Evolutionary conservation across 2,329 filamentous ascomycete genomes (phyloP).

Genomic region (Balansia obtecta): DNA sequence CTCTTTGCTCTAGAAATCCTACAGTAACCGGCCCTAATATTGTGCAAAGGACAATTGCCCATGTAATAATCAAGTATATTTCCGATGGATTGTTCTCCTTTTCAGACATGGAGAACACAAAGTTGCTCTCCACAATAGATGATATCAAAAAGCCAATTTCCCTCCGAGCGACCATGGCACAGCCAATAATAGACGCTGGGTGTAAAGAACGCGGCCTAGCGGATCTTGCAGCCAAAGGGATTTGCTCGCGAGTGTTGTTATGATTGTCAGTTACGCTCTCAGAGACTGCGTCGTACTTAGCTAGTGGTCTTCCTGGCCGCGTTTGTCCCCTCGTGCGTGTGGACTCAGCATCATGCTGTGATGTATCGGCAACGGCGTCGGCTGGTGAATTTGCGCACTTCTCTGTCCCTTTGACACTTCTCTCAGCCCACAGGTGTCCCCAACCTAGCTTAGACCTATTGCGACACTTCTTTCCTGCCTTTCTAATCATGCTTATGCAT

Average conservation of each 20-base stretch:
- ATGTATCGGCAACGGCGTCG: background rate
- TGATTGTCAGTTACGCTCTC: background rate
- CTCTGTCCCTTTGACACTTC: background rate
- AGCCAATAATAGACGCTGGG: conserved; percentile 52
- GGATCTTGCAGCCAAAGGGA: conserved; percentile 9
- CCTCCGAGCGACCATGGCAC: conserved; percentile 62
- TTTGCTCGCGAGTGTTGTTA: background rate
- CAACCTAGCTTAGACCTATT: background rate
- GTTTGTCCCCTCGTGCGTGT: background rate
- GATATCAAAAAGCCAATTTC: conserved; percentile 72
- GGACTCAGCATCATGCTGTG: background rate
- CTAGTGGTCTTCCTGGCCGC: background rate
- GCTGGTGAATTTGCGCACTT: background rate
- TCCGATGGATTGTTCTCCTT: conserved; percentile 17
- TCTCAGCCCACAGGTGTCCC: background rate
- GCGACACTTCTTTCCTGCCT: background rate
- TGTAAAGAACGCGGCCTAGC: conserved; percentile 50
- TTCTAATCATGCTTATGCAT: background rate
- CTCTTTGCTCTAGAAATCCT: conserved; percentile 31
- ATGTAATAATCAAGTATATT: conserved; percentile 39
- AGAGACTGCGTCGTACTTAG: background rate
- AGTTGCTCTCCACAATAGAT: conserved; percentile 46
- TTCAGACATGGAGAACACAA: conserved; percentile 21
- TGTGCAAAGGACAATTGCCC: conserved; percentile 44
- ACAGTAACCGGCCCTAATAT: conserved; percentile 36